These are phyloP conservation scores for Trichophyton mentagrophytes DNA, from an alignment of 2,329 filamentous ascomycete genomes.

Conservation along the genomic window DNA sequence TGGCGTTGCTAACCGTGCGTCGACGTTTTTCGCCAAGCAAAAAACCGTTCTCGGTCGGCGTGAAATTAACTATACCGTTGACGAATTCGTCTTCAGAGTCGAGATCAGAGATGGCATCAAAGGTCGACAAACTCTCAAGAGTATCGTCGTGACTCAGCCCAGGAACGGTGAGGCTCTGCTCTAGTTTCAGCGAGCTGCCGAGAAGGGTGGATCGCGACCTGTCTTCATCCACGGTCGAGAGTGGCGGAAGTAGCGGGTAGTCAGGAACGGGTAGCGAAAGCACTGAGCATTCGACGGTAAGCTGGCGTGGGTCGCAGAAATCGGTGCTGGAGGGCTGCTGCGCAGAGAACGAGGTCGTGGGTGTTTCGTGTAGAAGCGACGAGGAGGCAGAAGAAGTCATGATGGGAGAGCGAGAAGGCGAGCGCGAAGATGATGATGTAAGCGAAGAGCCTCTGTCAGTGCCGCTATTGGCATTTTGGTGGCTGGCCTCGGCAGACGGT, in stretches of 20 bases:
- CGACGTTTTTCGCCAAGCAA: constrained; percentile 57
- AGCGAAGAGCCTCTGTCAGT: constrained; percentile 48
- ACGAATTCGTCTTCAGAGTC: constrained; percentile 84
- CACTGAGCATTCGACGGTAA: constrained; percentile 53
- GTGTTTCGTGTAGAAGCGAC: constrained; percentile 65
- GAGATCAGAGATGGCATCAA: constrained; percentile 78
- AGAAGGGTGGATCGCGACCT: constrained; percentile 25
- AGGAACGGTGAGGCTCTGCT: not conserved
- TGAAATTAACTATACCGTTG: constrained; percentile 59
- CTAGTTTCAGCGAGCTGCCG: constrained; percentile 15
- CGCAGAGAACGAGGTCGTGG: constrained; percentile 51
- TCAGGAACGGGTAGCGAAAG: constrained; percentile 39
- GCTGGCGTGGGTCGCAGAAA: constrained; percentile 83
- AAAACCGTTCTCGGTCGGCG: constrained; percentile 44
- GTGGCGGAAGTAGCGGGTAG: constrained; percentile 52
- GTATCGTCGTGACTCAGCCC: constrained; percentile 29
- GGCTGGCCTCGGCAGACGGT: constrained; percentile 6
- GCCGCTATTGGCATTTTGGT: constrained; percentile 37
- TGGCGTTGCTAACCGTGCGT: constrained; percentile 54
- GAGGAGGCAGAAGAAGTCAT: constrained; percentile 58
- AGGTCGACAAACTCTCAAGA: constrained; percentile 53
- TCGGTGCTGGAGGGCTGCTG: constrained; percentile 57
- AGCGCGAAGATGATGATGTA: constrained; percentile 65
- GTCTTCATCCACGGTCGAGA: constrained; percentile 28
- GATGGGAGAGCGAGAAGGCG: constrained; percentile 72